Base-by-base conservation (phyloP, 176 grass and related monocot species). In the Oryza meridionalis region DNA sequence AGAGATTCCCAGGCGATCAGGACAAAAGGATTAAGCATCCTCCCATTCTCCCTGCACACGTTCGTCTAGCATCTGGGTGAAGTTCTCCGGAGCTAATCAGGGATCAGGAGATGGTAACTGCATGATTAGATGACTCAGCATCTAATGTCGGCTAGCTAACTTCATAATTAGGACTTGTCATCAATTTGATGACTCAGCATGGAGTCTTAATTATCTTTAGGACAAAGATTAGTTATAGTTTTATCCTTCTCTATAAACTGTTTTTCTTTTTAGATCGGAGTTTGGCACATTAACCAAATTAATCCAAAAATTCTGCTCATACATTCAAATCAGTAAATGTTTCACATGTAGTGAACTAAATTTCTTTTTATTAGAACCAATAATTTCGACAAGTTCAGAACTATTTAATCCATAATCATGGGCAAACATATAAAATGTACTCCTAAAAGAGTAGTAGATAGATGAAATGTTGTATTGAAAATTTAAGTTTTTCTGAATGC, bases 21-120 rank as follows among this genome's bases (percentile, higher is more conserved):
- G 86, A 84, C 24, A 81, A 51, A 22, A 7, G 7, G 21, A 29
- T 9, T 21, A 8, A 17, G n/a, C 76, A 8, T 6, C 0, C 13
- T 21, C 35, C n/a, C n/a, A n/a, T n/a, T n/a, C n/a, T n/a, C n/a
- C 69, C 67, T 73, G 75, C 81, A 59, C 75, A 79, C 75, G 58
- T 40, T 38, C 63, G 40, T 44, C 31, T 26, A 16, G 26, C 55
- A 15, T 40, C 27, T 10, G 37, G 67, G 40, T 85, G 84, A 70
- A 12, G 26, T 70, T 44, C 35, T 72, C 27, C 67, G 75, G 70
- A 47, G 83, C 10, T 53, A 47, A 32, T 45, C 61, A 78, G 2
- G 40, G 29, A 65, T 49, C 40, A 63, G 42, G 58, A 35, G 27
- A 78, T 46, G 76, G 66, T 74, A 16, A 11, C 1, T 37, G 0